Conservation (phyloP, 805 yeast species). For the Monosporozyma unispora region DNA sequence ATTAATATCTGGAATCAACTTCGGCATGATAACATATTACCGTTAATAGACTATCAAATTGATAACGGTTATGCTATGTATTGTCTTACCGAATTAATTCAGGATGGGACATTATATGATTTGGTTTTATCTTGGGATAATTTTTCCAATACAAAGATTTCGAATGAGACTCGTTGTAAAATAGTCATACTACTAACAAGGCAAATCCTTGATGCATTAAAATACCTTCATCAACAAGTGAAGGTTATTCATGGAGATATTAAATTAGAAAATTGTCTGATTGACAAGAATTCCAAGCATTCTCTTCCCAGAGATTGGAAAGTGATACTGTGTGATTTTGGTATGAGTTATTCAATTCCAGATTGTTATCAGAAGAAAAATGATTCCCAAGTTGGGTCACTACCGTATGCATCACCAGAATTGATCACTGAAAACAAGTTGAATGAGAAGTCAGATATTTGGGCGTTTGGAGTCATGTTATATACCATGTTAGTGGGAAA, state of each 20-base stretch:
- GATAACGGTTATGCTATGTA: conserved; percentile 52
- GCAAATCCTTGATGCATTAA: conserved; percentile 52
- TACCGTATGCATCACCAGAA: conserved; percentile 92
- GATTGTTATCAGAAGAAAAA: background rate
- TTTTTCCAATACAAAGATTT: conserved; percentile 25
- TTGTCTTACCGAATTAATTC: conserved; percentile 58
- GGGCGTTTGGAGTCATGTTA: conserved; percentile 82
- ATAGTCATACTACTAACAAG: conserved; percentile 33
- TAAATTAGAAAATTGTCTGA: conserved; percentile 70
- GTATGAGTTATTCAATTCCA: conserved; percentile 47
- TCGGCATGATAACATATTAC: conserved; percentile 52
- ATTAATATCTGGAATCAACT: conserved; percentile 66
- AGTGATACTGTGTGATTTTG: conserved; percentile 76
- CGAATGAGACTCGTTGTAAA: conserved; percentile 29
- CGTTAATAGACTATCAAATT: conserved; percentile 52
- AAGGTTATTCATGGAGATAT: conserved; percentile 70
- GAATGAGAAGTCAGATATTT: conserved; percentile 69
- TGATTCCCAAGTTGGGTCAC: conserved; percentile 64
- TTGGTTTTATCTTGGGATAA: conserved; percentile 61
- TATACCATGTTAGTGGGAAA: conserved; percentile 67
- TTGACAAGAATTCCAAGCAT: conserved; percentile 32
- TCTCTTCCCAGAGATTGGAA: conserved; percentile 13
- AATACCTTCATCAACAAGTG: conserved; percentile 49
- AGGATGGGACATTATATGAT: conserved; percentile 78
- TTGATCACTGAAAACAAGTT: conserved; percentile 32